These are phyloP conservation scores for Mesotaenium endlicherianum DNA, from an alignment of 139 green algal species.

Conservation along the genomic window DNA sequence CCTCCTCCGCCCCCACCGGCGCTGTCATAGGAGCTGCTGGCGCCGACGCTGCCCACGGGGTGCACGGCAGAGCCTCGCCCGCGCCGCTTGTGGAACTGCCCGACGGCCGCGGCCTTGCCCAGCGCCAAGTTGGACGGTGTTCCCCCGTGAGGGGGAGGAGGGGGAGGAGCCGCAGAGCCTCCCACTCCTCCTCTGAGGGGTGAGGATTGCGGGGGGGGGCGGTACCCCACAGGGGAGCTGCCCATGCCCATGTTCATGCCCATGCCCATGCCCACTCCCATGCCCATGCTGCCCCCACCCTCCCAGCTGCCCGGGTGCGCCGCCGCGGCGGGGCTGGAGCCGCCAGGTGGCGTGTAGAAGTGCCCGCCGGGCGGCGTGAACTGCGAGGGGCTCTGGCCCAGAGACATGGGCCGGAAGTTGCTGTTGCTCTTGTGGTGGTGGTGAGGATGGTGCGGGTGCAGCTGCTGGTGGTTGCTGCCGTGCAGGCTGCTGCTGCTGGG, in stretches of 20 bases:
- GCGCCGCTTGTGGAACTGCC: conserved; percentile 23
- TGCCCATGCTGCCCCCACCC: not conserved
- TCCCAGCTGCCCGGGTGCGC: not conserved
- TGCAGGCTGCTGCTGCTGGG: not conserved
- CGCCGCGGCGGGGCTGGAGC: not conserved
- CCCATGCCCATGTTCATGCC: not conserved
- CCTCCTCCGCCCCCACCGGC: not conserved
- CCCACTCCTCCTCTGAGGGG: not conserved
- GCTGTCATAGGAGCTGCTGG: not conserved
- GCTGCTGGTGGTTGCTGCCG: not conserved
- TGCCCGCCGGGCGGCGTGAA: conserved; percentile 18
- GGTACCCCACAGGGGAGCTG: not conserved
- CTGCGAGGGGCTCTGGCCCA: conserved; percentile 21
- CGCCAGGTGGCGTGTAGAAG: not conserved
- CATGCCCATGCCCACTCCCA: not conserved
- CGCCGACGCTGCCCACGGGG: conserved; percentile 2
- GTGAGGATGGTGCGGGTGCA: too few relatives aligned
- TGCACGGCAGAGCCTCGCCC: conserved; percentile 5
- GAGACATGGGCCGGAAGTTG: not conserved
- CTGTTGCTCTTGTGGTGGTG: too few relatives aligned
- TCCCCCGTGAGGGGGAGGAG: not conserved
- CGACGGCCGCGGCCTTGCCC: conserved; percentile 24
- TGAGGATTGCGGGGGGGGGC: not conserved
- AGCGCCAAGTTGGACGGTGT: not conserved
- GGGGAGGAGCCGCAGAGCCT: not conserved